phyloP scores from a whole-genome alignment of 257 asterid genomes.

The Scutellaria barbata region DNA sequence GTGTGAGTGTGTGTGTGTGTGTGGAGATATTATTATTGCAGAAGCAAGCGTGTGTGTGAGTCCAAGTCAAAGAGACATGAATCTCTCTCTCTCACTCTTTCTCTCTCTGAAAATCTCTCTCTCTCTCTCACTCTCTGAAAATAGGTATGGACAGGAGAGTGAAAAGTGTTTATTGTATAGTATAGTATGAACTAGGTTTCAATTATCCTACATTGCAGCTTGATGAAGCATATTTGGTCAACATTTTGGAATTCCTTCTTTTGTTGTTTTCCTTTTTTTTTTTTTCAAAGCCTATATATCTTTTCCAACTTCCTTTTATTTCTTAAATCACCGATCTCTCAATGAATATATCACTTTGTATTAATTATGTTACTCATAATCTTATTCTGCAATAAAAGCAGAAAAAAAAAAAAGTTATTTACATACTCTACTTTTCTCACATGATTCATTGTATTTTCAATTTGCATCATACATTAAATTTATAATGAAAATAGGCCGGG shows the following conservation, averaged over 20 bases:
- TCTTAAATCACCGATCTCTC: too few relatives aligned
- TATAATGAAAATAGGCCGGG: too few relatives aligned
- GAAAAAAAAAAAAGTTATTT: too few relatives aligned
- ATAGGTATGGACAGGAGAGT: neutral
- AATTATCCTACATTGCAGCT: constrained; percentile 9
- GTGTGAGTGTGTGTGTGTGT: constrained; percentile 17
- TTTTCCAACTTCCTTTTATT: neutral
- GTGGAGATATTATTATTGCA: constrained; percentile 28
- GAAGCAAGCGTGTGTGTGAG: constrained; percentile 45
- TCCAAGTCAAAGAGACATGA: constrained; percentile 44
- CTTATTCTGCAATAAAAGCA: too few relatives aligned
- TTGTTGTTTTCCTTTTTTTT: constrained; percentile 19
- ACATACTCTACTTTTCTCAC: too few relatives aligned
- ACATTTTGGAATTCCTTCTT: constrained; percentile 1
- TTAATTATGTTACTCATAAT: too few relatives aligned
- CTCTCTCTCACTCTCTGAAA: neutral
- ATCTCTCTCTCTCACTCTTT: neutral
- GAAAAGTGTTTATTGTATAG: too few relatives aligned
- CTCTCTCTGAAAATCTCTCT: neutral
- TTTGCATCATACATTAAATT: too few relatives aligned
- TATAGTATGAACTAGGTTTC: neutral
- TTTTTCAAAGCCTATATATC: constrained; percentile 15
- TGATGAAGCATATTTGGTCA: constrained; percentile 30
- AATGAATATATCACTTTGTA: too few relatives aligned
- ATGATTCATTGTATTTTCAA: too few relatives aligned